A percentile compares a stretch with the other conserved stretches of the same genome.
These are phyloP conservation scores for Smittium mucronatum DNA, from an alignment of 371 early-diverging fungal genomes.

Conservation along the genomic window DNA sequence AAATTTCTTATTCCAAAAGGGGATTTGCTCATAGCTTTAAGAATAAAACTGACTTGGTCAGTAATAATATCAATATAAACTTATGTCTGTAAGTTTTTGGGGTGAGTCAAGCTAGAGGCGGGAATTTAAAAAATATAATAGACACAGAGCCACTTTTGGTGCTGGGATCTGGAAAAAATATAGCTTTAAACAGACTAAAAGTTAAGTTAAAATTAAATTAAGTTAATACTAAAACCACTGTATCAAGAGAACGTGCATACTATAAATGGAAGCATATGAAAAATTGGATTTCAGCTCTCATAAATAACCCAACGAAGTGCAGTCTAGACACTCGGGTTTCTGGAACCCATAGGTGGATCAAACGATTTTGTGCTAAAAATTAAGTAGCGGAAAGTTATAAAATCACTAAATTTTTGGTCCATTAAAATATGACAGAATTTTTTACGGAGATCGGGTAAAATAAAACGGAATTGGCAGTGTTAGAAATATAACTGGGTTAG, in stretches of 20 bases:
- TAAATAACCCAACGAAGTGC: neutral
- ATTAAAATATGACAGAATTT: neutral
- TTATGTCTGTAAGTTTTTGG: neutral
- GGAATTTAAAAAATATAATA: neutral
- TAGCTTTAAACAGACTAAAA: neutral
- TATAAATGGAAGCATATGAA: neutral
- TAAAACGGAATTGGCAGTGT: neutral
- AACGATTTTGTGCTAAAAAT: neutral
- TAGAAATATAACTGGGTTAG: neutral
- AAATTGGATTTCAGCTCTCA: neutral
- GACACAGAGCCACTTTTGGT: neutral
- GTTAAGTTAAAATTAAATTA: neutral
- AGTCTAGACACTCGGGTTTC: neutral
- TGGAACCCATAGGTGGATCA: neutral
- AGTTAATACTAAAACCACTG: neutral
- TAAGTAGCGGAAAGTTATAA: neutral
- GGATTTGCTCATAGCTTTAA: neutral
- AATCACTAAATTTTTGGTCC: neutral
- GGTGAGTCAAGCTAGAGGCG: neutral
- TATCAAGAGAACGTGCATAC: conserved; percentile 1
- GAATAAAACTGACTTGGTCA: neutral
- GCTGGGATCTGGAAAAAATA: neutral
- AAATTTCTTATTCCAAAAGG: neutral
- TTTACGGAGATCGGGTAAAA: neutral
- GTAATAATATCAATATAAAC: neutral